phyloP scores from a whole-genome alignment of 106 monocot genomes.

The Narthecium ossifragum region DNA sequence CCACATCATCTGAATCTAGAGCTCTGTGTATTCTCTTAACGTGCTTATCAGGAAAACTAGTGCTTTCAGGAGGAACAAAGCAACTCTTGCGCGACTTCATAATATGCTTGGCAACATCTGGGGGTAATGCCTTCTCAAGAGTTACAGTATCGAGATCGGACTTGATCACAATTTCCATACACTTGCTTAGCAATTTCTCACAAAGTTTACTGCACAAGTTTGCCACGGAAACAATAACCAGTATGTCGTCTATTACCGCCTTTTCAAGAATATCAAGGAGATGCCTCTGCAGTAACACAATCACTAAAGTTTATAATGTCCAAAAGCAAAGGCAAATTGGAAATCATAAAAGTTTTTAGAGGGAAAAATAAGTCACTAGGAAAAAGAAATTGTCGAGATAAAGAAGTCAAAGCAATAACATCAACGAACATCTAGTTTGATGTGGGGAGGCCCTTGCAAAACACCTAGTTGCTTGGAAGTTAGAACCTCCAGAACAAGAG shows the following conservation, averaged over 20 bases:
- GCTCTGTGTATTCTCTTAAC: conserved; percentile 11
- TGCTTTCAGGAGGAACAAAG: background rate
- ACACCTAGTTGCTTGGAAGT: no score
- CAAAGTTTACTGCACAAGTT: conserved; percentile 3
- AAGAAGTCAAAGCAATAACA: no score
- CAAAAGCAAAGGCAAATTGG: no score
- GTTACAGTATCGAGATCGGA: conserved; percentile 9
- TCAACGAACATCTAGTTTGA: no score
- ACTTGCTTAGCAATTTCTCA: background rate
- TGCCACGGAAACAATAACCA: conserved; percentile 3
- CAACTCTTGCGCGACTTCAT: background rate
- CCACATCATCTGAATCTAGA: conserved; percentile 15
- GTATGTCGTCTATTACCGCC: conserved; percentile 4
- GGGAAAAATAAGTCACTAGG: no score
- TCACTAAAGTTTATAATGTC: no score
- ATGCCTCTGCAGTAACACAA: background rate
- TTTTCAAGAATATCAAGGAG: conserved; percentile 4
- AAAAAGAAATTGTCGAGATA: no score
- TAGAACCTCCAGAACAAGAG: no score
- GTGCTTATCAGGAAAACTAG: conserved; percentile 2
- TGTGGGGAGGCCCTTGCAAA: no score
- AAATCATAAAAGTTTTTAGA: no score
- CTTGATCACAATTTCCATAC: background rate
- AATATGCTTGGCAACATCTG: conserved; percentile 7
- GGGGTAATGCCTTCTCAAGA: conserved; percentile 9